phyloP scores from a whole-genome alignment of 495 filamentous ascomycete genomes.

The Cladorrhinum samala region DNA sequence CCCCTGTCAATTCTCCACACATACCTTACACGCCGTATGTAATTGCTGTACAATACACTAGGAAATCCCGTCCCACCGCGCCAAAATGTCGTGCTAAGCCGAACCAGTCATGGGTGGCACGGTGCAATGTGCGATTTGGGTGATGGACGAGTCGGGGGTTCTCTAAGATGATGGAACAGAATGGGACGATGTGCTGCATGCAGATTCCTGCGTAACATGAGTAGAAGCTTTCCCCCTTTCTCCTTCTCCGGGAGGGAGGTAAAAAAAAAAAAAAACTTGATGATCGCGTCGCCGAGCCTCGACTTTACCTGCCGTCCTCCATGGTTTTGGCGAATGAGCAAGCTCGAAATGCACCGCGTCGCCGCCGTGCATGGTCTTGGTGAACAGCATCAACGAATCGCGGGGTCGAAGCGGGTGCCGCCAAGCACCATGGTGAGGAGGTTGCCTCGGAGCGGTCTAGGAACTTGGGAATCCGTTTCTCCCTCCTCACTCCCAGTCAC shows the following conservation, averaged over 20 bases:
- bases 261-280: background rate
- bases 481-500: no score
- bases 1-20: constrained; percentile 2
- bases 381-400: constrained; percentile 10
- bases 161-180: no score
- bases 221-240: background rate
- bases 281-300: constrained; percentile 8
- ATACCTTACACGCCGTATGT: background rate
- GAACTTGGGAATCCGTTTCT: no score
- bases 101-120: background rate
- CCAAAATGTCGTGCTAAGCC: background rate
- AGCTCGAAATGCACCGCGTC: background rate
- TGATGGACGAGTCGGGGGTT: no score
- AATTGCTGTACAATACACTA: no score
- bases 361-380: background rate
- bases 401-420: constrained; percentile 12
- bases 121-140: no score
- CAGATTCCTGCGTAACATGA: background rate
- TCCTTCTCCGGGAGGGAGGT: background rate
- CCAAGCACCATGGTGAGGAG: constrained; percentile 12
- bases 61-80: background rate
- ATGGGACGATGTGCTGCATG: background rate
- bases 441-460: constrained; percentile 4
- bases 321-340: constrained; percentile 11
- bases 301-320: background rate